Base-by-base conservation (phyloP, 306 rosid species). In the Cucurbita moschata region DNA sequence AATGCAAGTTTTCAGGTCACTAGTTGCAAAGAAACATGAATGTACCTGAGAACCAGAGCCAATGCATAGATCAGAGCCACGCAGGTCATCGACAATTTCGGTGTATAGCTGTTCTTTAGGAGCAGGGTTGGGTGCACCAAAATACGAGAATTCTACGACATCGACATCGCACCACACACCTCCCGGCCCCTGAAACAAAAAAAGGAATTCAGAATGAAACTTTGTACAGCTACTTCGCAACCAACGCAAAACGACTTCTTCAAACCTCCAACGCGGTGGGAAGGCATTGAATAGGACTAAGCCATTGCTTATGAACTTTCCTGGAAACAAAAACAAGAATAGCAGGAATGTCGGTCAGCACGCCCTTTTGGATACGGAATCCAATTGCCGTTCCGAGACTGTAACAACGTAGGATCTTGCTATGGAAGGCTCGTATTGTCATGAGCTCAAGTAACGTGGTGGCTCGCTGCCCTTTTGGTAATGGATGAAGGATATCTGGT, bases 81-180 rank as follows among this genome's bases (percentile, higher is more conserved):
- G 96, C 78, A 95, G 83, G 76, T 95, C 96, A 82, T 95, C 99
- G 42, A 91, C 97, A 5, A 95, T 86, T 75, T 95, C 92, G 8
- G 96, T 91, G 81, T 91, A 95, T 72, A 87, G 84, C 57, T 95
- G 97, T 69, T 95, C 99, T 80, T 95, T 95, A 54, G 99, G 90
- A 78, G 90, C 90, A 51, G 99, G 97, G 83, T 95, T 96, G n/a
- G 99, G 99, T 71, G 99, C 96, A 69, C 99, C 97, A 70, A 91
- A 95, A 81, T 95, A 94, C 0, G 99, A 94, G 85, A 94, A 94
- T 76, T 94, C 99, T 49, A 94, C 96, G 74, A 94, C 99, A 80
- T 94, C 99, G 69, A 94, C 99, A 82, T 94, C 99, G 59, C 99
- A 94, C 99, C 99, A 94, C 69, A 94, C 96, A 14, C 97, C 99